Evolutionary conservation across 345 rosid genomes (phyloP).

Genomic region (Eucalyptus curtisii): DNA sequence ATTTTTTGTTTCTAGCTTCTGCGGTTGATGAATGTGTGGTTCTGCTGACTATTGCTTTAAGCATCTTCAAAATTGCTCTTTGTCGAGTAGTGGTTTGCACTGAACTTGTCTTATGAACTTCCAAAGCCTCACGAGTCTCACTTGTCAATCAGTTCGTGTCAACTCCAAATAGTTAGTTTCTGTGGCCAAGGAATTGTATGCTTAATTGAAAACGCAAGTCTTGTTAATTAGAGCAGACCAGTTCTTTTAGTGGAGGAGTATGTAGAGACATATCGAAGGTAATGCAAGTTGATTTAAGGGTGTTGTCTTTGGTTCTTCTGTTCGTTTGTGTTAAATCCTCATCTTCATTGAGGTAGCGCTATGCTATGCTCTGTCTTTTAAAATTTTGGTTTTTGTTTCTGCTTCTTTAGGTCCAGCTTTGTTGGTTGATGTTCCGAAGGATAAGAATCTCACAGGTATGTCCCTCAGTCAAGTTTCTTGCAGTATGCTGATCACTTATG

Average conservation of each 20-base stretch:
- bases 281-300: neutral
- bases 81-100: neutral
- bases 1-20: neutral
- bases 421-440: slow-evolving; percentile 52
- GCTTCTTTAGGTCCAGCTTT: slow-evolving; percentile 30
- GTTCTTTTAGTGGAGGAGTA: neutral
- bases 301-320: neutral
- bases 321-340: neutral
- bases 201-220: neutral
- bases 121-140: neutral
- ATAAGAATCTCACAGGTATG: slow-evolving; percentile 58
- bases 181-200: neutral
- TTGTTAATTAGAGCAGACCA: neutral
- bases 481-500: neutral
- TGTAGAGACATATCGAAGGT: neutral
- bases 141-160: neutral
- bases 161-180: neutral
- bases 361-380: neutral
- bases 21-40: neutral
- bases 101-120: neutral
- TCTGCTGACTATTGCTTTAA: neutral
- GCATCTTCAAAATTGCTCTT: neutral
- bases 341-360: neutral
- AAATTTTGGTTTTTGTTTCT: neutral
- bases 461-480: neutral